Evolutionary conservation across 306 rosid genomes (phyloP).

Genomic region (Acacia melanoxylon): DNA sequence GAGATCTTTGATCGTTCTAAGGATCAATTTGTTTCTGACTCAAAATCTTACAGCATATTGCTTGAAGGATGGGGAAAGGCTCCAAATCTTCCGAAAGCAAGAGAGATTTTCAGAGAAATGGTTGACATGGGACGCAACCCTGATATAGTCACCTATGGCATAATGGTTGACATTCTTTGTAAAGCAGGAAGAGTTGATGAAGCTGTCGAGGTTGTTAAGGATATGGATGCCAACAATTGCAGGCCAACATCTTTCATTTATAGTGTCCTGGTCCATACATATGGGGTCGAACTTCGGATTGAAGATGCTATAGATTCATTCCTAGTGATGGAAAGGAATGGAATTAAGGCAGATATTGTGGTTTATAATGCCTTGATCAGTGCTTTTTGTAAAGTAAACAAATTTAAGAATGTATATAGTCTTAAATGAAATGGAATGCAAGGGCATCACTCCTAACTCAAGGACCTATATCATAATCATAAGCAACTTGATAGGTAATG

Average conservation of each 20-base stretch:
- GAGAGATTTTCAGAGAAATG: conserved; percentile 78
- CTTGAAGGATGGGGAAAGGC: conserved; percentile 88
- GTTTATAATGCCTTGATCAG: conserved; percentile 80
- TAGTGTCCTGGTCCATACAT: conserved; percentile 75
- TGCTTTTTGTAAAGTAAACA: conserved; percentile 66
- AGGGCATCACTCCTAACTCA: conserved; percentile 59
- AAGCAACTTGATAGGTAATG: conserved; percentile 61
- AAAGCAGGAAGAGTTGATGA: conserved; percentile 89
- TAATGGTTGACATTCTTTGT: conserved; percentile 84
- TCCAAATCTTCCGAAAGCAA: conserved; percentile 79
- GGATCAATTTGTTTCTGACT: conserved; percentile 63
- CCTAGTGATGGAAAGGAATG: conserved; percentile 75
- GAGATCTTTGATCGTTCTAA: conserved; percentile 62
- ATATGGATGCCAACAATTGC: conserved; percentile 62
- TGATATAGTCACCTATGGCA: conserved; percentile 87
- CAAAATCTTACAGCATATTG: conserved; percentile 73
- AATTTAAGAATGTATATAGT: conserved; percentile 61
- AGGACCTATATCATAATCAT: conserved; percentile 52
- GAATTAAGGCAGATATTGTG: conserved; percentile 67
- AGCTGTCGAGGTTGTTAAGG: conserved; percentile 67
- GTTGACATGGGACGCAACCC: conserved; percentile 59
- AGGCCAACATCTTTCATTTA: conserved; percentile 70
- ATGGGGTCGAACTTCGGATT: conserved; percentile 73
- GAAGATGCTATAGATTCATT: too few relatives aligned
- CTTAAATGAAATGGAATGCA: conserved; percentile 65